These are phyloP conservation scores for Polychaeton citri DNA, from an alignment of 2,329 filamentous ascomycete species.

Conservation along the genomic window DNA sequence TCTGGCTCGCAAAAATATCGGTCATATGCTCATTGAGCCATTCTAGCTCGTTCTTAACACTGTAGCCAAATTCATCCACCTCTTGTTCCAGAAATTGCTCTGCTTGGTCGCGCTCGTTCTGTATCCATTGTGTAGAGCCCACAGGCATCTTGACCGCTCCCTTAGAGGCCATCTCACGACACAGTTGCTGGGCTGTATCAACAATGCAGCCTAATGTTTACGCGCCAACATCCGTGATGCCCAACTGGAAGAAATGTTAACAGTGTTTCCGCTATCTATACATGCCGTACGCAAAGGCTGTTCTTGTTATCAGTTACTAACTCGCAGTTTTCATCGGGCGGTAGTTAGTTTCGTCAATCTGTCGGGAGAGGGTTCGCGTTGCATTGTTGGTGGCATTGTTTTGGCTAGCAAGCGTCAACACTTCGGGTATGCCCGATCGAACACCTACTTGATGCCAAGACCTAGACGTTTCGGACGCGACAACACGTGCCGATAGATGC, in stretches of 20 bases:
- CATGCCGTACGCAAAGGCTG: too few relatives aligned
- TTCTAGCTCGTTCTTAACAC: conserved; percentile 84
- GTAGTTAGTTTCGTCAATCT: too few relatives aligned
- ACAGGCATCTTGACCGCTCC: conserved; percentile 6
- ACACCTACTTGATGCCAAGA: too few relatives aligned
- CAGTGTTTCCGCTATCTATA: too few relatives aligned
- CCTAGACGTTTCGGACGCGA: background rate
- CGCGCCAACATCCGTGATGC: background rate
- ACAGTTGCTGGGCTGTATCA: background rate
- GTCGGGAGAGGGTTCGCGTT: too few relatives aligned
- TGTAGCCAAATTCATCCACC: conserved; percentile 84
- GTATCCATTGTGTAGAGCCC: conserved; percentile 53
- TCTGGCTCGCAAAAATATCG: conserved; percentile 76
- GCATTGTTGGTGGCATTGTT: background rate
- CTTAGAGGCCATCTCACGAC: background rate
- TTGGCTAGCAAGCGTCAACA: background rate
- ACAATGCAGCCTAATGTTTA: background rate
- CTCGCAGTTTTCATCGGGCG: too few relatives aligned
- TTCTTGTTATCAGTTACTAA: too few relatives aligned
- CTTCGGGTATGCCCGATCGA: background rate
- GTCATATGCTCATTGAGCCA: conserved; percentile 99
- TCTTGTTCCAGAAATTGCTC: conserved; percentile 65
- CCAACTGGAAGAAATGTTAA: too few relatives aligned
- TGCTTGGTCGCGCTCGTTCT: conserved; percentile 69
- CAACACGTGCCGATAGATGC: background rate